A percentile compares a stretch with the other conserved stretches of the same genome.
Conservation (phyloP, 257 asterid species). For the Datura wrightii region DNA sequence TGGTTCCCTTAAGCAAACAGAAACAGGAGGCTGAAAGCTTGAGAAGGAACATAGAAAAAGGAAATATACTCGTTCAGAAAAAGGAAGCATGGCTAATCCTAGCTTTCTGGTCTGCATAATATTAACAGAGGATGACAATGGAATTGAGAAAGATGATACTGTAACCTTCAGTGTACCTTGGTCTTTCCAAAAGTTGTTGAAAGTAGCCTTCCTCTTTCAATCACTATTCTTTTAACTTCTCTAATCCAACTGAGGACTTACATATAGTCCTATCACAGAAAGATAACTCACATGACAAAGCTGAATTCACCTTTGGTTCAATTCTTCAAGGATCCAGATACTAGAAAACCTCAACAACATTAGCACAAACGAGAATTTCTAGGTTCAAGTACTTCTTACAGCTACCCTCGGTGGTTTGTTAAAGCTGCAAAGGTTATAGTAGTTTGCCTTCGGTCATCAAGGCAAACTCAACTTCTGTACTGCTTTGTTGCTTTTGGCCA, state of each 20-base stretch:
- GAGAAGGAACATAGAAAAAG: neutral
- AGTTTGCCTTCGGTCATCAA: neutral
- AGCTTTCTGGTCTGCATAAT: neutral
- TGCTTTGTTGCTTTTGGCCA: neutral
- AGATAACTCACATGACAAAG: neutral
- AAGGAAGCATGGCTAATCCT: neutral
- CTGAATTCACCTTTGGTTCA: neutral
- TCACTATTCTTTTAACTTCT: neutral
- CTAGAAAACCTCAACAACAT: neutral
- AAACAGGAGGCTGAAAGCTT: neutral
- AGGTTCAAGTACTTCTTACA: constrained; percentile 17
- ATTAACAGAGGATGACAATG: neutral
- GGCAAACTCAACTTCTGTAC: neutral
- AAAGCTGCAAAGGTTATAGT: constrained; percentile 5
- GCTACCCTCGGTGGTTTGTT: neutral
- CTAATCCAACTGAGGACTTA: neutral
- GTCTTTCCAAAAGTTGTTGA: neutral
- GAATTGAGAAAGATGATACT: neutral
- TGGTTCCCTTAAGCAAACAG: neutral
- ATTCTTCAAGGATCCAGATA: constrained; percentile 3
- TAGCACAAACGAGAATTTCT: neutral
- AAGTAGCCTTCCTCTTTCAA: neutral
- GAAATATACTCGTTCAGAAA: neutral
- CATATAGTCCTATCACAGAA: neutral
- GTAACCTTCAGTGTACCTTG: neutral